These are phyloP conservation scores for Hymenoscyphus fraxineus DNA, from an alignment of 2,329 filamentous ascomycete genomes.

Conservation along the genomic window DNA sequence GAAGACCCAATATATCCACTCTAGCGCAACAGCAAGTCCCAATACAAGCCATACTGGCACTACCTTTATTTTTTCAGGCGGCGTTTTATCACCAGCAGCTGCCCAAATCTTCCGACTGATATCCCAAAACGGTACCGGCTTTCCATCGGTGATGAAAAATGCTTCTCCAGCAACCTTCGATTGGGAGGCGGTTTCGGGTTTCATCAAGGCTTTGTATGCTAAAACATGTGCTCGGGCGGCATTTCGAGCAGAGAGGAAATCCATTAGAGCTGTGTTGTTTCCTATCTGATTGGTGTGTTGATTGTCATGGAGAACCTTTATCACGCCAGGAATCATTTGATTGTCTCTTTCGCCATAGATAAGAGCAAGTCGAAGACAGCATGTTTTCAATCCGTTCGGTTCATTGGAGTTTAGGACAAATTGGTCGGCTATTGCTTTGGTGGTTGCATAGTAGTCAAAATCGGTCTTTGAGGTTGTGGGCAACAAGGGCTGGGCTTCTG, in stretches of 20 bases:
- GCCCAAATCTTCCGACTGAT: not conserved
- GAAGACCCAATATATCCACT: not conserved
- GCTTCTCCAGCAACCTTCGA: not conserved
- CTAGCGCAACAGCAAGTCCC: not conserved
- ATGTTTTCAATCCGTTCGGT: not conserved
- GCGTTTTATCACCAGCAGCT: not conserved
- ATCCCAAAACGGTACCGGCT: not conserved
- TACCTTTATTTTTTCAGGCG: not conserved
- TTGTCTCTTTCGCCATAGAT: not conserved
- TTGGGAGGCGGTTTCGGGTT: not conserved
- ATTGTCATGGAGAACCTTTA: not conserved
- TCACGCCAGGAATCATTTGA: not conserved
- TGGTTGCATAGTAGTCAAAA: not conserved
- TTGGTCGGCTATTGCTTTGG: not conserved
- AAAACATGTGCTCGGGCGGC: conserved; percentile 2
- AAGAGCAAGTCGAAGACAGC: not conserved
- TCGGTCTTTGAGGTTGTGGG: not conserved
- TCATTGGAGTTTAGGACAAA: not conserved
- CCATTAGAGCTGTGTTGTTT: not conserved
- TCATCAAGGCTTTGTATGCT: not conserved
- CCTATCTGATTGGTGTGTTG: not conserved
- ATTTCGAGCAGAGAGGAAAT: conserved; percentile 1
- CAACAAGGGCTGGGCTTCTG: not conserved
- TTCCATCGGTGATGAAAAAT: conserved; percentile 3
- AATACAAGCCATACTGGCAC: conserved; percentile 1